phyloP scores from a whole-genome alignment of 208 protist species.

The Trypanosoma mega region DNA sequence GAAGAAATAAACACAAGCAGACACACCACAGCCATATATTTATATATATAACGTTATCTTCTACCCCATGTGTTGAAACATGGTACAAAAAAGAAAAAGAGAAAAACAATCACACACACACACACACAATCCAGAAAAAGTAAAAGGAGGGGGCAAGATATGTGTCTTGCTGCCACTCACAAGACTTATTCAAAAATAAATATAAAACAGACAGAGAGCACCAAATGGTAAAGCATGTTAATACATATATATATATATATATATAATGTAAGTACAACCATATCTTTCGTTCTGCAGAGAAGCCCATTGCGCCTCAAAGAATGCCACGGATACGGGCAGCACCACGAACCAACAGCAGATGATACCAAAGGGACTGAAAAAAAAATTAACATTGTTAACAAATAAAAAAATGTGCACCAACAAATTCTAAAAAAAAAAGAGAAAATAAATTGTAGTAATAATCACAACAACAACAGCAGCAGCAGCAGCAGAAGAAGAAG shows the following conservation, averaged over 20 bases:
- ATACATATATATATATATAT: too few species aligned
- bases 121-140: background rate
- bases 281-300: too few species aligned
- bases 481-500: slow-evolving; percentile 1
- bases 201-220: too few species aligned
- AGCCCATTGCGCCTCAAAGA: too few species aligned
- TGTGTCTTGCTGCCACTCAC: too few species aligned
- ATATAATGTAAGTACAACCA: too few species aligned
- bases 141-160: background rate
- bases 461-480: slow-evolving; percentile 1
- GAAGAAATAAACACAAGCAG: slow-evolving; percentile 1
- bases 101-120: slow-evolving; percentile 5
- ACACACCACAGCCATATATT: slow-evolving; percentile 10
- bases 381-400: too few species aligned
- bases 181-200: too few species aligned
- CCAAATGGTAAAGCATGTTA: too few species aligned
- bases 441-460: slow-evolving; percentile 15
- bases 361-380: too few species aligned
- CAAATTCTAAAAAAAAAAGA: slow-evolving; percentile 6
- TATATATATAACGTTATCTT: background rate
- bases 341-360: too few species aligned
- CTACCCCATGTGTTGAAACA: background rate
- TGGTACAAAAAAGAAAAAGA: slow-evolving; percentile 20
- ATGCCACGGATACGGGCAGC: too few species aligned
- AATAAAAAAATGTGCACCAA: background rate